phyloP scores from a whole-genome alignment of 805 yeast genomes.

The Metschnikowia peoriensis region DNA sequence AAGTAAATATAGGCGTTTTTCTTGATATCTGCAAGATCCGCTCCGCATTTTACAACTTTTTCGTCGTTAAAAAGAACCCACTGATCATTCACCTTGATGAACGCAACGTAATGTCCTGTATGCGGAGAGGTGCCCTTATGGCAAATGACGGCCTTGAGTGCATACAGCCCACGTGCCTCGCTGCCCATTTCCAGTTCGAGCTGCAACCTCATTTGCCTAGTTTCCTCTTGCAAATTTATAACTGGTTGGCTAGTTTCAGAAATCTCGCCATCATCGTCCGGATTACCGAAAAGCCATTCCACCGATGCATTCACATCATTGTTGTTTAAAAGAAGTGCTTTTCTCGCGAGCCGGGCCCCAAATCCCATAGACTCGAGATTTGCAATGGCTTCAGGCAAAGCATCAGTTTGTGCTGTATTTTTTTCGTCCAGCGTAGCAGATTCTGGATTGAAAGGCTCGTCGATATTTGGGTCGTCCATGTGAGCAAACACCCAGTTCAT shows the following conservation, averaged over 20 bases:
- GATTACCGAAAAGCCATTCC: slow-evolving; percentile 86
- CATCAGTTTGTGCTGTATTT: slow-evolving; percentile 13
- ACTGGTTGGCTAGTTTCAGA: slow-evolving; percentile 24
- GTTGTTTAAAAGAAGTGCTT: slow-evolving; percentile 61
- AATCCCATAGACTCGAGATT: slow-evolving; percentile 78
- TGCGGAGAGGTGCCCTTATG: slow-evolving; percentile 90
- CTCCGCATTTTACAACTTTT: slow-evolving; percentile 65
- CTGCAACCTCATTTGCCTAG: slow-evolving; percentile 14
- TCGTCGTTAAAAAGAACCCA: slow-evolving; percentile 92
- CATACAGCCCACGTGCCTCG: slow-evolving; percentile 33
- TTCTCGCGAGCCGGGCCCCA: slow-evolving; percentile 56
- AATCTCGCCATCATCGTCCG: slow-evolving; percentile 70
- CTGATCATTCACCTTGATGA: slow-evolving; percentile 46
- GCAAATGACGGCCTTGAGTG: slow-evolving; percentile 66
- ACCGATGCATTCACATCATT: slow-evolving; percentile 74
- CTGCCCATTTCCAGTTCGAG: slow-evolving; percentile 11
- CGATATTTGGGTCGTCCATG: slow-evolving; percentile 80
- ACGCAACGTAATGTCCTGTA: slow-evolving; percentile 90
- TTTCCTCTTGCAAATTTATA: slow-evolving; percentile 30
- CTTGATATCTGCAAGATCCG: slow-evolving; percentile 42
- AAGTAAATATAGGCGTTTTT: slow-evolving; percentile 50
- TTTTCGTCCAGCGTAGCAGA: background rate
- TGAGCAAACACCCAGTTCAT: slow-evolving; percentile 90
- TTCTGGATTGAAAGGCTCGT: slow-evolving; percentile 50
- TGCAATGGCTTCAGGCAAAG: slow-evolving; percentile 40